A percentile compares a stretch with the other conserved stretches of the same genome.
Conservation (phyloP, 805 yeast species). For the Wickerhamiella sergipiensis region DNA sequence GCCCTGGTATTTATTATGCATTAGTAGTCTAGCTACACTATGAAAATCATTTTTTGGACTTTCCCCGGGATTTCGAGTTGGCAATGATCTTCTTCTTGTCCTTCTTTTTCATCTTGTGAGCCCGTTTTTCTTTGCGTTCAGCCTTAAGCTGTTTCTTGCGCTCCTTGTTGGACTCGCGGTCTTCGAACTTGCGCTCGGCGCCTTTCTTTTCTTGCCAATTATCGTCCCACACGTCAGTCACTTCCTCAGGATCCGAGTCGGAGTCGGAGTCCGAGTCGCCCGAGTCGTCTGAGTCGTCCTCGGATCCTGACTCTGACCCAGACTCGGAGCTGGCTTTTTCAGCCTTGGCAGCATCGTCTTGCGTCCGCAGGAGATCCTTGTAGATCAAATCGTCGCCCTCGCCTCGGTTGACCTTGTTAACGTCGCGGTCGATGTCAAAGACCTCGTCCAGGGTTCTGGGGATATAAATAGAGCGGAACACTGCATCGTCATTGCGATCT, state of each 20-base stretch:
- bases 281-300: no score
- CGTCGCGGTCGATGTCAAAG: constrained; percentile 60
- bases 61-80: constrained; percentile 27
- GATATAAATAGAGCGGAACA: constrained; percentile 74
- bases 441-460: constrained; percentile 46
- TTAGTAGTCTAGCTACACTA: no score
- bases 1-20: no score
- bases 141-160: constrained; percentile 68
- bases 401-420: constrained; percentile 25
- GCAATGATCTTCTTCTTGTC: constrained; percentile 63
- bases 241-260: constrained; percentile 23
- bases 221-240: constrained; percentile 26
- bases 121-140: constrained; percentile 63
- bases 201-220: constrained; percentile 27
- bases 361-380: constrained; percentile 18
- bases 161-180: constrained; percentile 62
- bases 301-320: not conserved
- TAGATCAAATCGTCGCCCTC: constrained; percentile 45
- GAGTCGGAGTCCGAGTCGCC: constrained; percentile 12
- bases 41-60: constrained; percentile 18
- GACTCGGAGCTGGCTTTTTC: constrained; percentile 6
- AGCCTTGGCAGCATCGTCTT: constrained; percentile 19
- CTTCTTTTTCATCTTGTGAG: constrained; percentile 71
- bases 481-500: constrained; percentile 64
- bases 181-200: constrained; percentile 67